A percentile compares a stretch with the other conserved stretches of the same genome.
Conservation (phyloP, 2,329 filamentous ascomycete species). For the Colletotrichum eleusines region DNA sequence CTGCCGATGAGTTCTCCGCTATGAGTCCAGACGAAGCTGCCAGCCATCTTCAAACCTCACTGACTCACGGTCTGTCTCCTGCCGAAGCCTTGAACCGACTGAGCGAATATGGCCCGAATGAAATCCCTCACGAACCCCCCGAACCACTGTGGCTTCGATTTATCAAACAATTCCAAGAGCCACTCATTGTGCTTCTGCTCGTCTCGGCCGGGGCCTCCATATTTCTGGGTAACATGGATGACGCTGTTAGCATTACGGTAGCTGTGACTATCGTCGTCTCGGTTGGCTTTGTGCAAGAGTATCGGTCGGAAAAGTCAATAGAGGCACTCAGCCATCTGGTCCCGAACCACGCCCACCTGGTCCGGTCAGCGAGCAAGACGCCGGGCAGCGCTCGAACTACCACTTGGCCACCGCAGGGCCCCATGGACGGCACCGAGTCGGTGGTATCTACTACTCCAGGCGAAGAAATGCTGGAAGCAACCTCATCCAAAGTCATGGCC, state of each 20-base stretch:
- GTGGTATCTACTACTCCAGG: constrained; percentile 66
- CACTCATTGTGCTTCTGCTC: constrained; percentile 90
- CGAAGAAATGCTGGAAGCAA: constrained; percentile 74
- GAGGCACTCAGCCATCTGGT: constrained; percentile 95
- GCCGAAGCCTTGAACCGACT: constrained; percentile 85
- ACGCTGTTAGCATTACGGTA: constrained; percentile 94
- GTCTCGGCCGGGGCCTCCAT: constrained; percentile 90
- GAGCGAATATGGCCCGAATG: constrained; percentile 87
- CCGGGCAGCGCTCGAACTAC: constrained; percentile 52
- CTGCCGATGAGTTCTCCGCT: constrained; percentile 72
- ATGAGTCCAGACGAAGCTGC: constrained; percentile 85
- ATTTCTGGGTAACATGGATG: constrained; percentile 91
- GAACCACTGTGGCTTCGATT: constrained; percentile 97
- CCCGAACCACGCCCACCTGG: constrained; percentile 95
- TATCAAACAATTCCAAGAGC: constrained; percentile 96
- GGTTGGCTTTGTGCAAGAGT: constrained; percentile 97
- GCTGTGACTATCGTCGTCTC: constrained; percentile 97
- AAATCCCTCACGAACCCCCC: constrained; percentile 92
- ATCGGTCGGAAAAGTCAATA: constrained; percentile 95
- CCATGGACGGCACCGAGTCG: constrained; percentile 54
- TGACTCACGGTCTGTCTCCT: constrained; percentile 83
- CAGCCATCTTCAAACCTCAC: constrained; percentile 82
- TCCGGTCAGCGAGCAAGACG: constrained; percentile 69
- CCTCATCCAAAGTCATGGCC: constrained; percentile 88
- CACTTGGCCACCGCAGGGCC: constrained; percentile 63